phyloP scores from a whole-genome alignment of 2,329 filamentous ascomycete species.

The Pseudopyricularia javanii region DNA sequence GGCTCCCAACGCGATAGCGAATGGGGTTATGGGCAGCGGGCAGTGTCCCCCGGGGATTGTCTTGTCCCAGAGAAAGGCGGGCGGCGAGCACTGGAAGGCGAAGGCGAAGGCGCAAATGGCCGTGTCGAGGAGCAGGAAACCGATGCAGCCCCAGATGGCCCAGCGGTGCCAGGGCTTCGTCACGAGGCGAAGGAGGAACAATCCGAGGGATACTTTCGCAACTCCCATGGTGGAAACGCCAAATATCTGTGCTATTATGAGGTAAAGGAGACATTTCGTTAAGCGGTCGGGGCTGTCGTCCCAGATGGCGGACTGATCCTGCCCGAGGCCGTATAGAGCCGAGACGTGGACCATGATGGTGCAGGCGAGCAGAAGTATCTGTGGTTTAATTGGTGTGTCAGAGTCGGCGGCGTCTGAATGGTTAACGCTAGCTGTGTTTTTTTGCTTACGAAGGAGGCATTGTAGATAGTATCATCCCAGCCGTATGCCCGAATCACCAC shows the following conservation, averaged over 20 bases:
- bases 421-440: background rate
- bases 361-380: background rate
- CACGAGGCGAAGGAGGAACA: slow-evolving; percentile 23
- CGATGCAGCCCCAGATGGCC: slow-evolving; percentile 19
- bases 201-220: slow-evolving; percentile 24
- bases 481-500: background rate
- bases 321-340: background rate
- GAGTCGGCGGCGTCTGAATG: background rate
- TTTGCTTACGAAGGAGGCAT: background rate
- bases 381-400: background rate
- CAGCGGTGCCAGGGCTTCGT: slow-evolving; percentile 19
- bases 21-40: slow-evolving; percentile 21
- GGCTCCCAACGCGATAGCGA: slow-evolving; percentile 21
- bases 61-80: slow-evolving; percentile 21
- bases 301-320: background rate
- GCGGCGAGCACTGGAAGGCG: slow-evolving; percentile 23
- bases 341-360: slow-evolving; percentile 1
- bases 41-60: slow-evolving; percentile 19
- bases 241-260: slow-evolving; percentile 5
- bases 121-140: slow-evolving; percentile 9
- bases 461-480: slow-evolving; percentile 1
- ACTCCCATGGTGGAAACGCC: slow-evolving; percentile 22
- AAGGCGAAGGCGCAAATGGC: slow-evolving; percentile 20
- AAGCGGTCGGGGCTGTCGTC: background rate
- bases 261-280: background rate